Evolutionary conservation across 108 stramenopile species (phyloP).

Genomic region (Cyclotella kingstonii): DNA sequence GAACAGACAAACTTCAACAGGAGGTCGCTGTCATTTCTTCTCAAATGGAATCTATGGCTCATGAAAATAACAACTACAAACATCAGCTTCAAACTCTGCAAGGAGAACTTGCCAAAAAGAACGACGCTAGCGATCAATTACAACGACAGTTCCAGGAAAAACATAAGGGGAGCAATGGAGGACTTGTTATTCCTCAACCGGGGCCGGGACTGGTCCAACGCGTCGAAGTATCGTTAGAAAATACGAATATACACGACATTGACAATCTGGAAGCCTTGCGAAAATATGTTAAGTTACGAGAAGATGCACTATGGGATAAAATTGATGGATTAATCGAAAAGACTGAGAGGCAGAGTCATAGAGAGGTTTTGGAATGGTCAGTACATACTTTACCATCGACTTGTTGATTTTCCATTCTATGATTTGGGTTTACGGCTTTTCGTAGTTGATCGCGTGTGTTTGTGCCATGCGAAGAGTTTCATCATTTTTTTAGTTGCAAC

Average conservation of each 20-base stretch:
- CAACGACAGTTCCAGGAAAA: not conserved
- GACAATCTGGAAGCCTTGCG: constrained; percentile 18
- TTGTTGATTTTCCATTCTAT: not conserved
- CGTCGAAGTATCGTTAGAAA: not conserved
- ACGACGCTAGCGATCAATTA: not conserved
- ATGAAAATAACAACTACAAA: not conserved
- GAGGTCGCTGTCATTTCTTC: not conserved
- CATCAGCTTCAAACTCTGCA: no score
- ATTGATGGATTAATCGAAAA: constrained; percentile 28
- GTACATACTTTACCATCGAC: constrained; percentile 1
- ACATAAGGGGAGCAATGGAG: not conserved
- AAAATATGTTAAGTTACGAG: constrained; percentile 37
- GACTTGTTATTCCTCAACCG: not conserved
- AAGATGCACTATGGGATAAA: constrained; percentile 46
- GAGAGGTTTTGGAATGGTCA: constrained; percentile 40
- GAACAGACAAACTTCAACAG: not conserved
- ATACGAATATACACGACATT: not conserved
- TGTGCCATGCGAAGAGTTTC: not conserved
- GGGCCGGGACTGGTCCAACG: not conserved
- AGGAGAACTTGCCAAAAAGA: no score
- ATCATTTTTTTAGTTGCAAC: not conserved
- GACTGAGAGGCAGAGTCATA: constrained; percentile 22
- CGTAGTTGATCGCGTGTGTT: not conserved
- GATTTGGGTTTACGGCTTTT: not conserved
- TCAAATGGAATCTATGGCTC: not conserved